Evolutionary conservation across 2,329 filamentous ascomycete species (phyloP), one percentile per base, ranked within the genome.

Genomic region (Cercospora sp.): DNA sequence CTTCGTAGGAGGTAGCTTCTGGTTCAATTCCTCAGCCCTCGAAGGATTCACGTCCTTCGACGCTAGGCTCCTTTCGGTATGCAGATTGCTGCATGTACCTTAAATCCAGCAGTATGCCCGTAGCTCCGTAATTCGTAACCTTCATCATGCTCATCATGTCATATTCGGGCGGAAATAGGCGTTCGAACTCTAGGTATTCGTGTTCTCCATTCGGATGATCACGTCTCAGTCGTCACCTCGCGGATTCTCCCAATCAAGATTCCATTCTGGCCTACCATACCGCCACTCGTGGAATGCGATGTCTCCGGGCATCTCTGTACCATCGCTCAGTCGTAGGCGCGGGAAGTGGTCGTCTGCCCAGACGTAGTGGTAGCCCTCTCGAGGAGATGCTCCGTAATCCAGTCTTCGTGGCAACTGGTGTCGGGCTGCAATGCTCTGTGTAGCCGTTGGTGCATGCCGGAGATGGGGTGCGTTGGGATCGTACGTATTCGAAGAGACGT

Each of bases 261-360:
- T 71, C 72, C 74, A 79, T 45, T 73, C 72, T 39, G 77, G 77
- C 65, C 75, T 66, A 4, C 71, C 75, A 67, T 73, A 73, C 68
- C 76, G 68, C 77, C 77, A 79, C 67, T 73, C 74, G 69, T 74
- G 72, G 64, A 84, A 80, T 0, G 72, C 70, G 5, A 80, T 78
- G n/a, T 74, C 68, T 2, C 83, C 83, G 1, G 82, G 81, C 83
- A 85, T 84, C 65, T 82, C 81, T 7, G 72, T 76, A 1, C 83
- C 83, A 73, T 82, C 75, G n/a, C 76, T 77, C 20, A 85, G 74
- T 66, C 71, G 75, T 45, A 85, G 72, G 9, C 83, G 73, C 2
- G 83, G 83, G 61, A 85, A 85, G 7, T 77, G 73, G 45, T 81
- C 76, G 5, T 78, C 69, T 1, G 78, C 78, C 78, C 82, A 83